A percentile compares a stretch with the other conserved stretches of the same genome.
phyloP scores from a whole-genome alignment of 2,329 filamentous ascomycete genomes.

The Knufia petricola region DNA sequence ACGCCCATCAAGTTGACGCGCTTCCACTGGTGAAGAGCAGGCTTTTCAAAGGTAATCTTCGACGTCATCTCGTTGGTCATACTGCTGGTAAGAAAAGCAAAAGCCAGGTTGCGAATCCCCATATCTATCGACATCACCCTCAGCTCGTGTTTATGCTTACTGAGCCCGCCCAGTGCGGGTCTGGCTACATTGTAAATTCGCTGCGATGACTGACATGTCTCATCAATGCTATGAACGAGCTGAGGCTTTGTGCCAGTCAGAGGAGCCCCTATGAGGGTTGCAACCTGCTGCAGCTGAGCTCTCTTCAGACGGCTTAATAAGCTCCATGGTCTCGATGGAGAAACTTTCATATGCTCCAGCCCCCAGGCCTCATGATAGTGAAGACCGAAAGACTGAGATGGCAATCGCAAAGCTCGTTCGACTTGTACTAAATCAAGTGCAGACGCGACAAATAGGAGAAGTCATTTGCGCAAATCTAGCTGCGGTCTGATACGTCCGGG shows the following conservation, averaged over 20 bases:
- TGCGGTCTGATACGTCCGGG: too few relatives aligned
- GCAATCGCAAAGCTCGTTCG: too few relatives aligned
- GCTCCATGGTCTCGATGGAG: background rate
- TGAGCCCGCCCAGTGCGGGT: constrained; percentile 1
- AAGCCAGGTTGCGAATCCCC: constrained; percentile 73
- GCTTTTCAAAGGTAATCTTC: background rate
- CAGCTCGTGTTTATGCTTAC: constrained; percentile 15
- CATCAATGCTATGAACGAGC: constrained; percentile 43
- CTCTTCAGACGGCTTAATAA: constrained; percentile 35
- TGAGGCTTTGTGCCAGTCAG: constrained; percentile 50
- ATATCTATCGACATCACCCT: constrained; percentile 72
- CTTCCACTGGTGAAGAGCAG: background rate
- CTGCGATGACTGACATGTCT: constrained; percentile 24
- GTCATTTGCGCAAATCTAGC: too few relatives aligned
- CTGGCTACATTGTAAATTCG: constrained; percentile 11
- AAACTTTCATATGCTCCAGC: background rate
- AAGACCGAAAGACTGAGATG: too few relatives aligned
- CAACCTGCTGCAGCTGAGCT: constrained; percentile 48
- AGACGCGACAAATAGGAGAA: too few relatives aligned
- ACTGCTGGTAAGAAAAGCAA: constrained; percentile 46
- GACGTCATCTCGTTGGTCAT: background rate
- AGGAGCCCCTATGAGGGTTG: constrained; percentile 51
- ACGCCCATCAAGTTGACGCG: background rate
- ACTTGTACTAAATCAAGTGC: too few relatives aligned
- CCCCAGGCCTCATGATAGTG: too few relatives aligned